These are phyloP conservation scores for Rhodosporidiobolus odoratus DNA, from an alignment of 768 basidiomycete genomes.

Conservation along the genomic window DNA sequence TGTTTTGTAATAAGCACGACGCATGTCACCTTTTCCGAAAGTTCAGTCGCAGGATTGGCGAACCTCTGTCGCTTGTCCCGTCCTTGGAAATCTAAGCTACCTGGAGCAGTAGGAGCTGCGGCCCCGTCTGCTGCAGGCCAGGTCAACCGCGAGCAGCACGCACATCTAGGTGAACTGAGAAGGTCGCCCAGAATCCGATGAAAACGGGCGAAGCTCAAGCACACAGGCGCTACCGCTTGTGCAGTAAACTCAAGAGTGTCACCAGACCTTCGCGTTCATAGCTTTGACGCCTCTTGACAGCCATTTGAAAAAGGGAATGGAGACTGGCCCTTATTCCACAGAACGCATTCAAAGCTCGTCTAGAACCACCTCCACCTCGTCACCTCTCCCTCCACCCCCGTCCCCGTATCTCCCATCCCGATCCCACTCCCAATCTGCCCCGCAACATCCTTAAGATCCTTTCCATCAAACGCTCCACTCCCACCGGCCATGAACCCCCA, in stretches of 20 bases:
- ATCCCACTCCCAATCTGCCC: constrained; percentile 3
- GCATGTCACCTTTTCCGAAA: too few species aligned
- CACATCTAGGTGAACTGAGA: too few species aligned
- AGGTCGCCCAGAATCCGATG: too few species aligned
- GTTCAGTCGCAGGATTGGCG: not conserved
- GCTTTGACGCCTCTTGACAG: too few species aligned
- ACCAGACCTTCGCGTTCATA: too few species aligned
- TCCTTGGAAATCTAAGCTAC: not conserved
- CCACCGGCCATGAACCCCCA: constrained; percentile 59
- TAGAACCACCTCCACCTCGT: not conserved
- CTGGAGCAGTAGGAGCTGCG: not conserved
- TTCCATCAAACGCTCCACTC: constrained; percentile 2
- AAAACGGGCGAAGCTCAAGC: too few species aligned
- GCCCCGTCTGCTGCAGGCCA: too few species aligned
- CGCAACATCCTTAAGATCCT: constrained; percentile 1
- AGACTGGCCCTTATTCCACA: too few species aligned
- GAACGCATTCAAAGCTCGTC: not conserved
- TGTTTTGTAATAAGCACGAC: too few species aligned
- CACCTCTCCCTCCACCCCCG: not conserved
- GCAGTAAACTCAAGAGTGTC: too few species aligned
- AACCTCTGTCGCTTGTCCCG: not conserved
- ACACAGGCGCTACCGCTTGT: too few species aligned
- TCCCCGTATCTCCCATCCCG: not conserved
- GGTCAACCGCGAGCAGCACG: not conserved
- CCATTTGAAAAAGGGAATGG: not conserved